Evolutionary conservation across 768 basidiomycete species (phyloP), one percentile per base, ranked within the genome.

Genomic region (Xerocomellus dryophilus): DNA sequence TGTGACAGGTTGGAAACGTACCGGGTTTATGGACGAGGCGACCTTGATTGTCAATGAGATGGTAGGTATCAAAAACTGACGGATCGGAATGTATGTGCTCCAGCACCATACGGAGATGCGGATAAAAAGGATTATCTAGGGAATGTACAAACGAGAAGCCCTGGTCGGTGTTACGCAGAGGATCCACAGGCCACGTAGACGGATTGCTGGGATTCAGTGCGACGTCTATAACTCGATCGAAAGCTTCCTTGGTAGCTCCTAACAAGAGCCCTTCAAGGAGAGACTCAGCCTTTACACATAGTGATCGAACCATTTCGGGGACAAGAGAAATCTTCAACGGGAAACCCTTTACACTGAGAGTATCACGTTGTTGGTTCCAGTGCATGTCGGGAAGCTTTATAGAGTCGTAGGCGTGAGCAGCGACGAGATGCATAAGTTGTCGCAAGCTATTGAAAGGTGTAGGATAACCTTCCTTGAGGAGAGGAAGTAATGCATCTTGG

Each of bases 111-210:
- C 14, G 3, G 2, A 51, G 42, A 5, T 10, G n/a, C 3, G 41
- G 2, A 15, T 21, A 2, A 7, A 18, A 38, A 2, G 7, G 3
- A 2, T 50, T 54, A 4, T 48, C 8, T 0, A 18, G 2, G 0
- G 41, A 54, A 4, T 54, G 53, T 0, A 54, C 27, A 14, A 54
- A 54, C 0, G 53, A 50, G 12, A 54, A 54, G 1, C 47, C 53
- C 1, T 27, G 4, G 10, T 45, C 20, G 1, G 35, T 52, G 20
- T 52, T 45, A 7, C 18, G 36, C 9, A 39, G 36, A 7, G 51
- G 43, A 11, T 52, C 43, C 4, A 45, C 29, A 4, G 51, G 51
- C 51, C 51, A 52, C 3, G 25, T 42, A 2, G 11, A 2, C 7
- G 49, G 32, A 18, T 50, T 21, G 10, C 5, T 50, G 9, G 48